A percentile compares a stretch with the other conserved stretches of the same genome.
These are phyloP conservation scores for Lactifluus subvellereus DNA, from an alignment of 768 basidiomycete genomes.

Conservation along the genomic window DNA sequence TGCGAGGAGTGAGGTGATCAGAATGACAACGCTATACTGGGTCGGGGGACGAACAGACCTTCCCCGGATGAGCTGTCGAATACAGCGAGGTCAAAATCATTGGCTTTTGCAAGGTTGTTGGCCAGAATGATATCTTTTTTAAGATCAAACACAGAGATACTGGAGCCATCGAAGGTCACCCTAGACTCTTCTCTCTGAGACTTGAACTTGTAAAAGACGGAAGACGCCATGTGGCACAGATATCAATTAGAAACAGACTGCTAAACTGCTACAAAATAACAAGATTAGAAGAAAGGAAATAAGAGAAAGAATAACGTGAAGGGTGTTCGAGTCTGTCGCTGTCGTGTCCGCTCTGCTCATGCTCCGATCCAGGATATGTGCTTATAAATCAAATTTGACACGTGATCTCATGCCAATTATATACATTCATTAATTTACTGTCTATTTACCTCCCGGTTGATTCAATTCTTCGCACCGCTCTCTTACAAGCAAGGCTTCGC, in stretches of 20 bases:
- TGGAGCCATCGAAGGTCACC: conserved; percentile 96
- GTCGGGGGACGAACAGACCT: conserved; percentile 44
- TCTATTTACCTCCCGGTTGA: too few relatives aligned
- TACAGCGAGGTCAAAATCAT: conserved; percentile 91
- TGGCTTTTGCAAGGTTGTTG: conserved; percentile 93
- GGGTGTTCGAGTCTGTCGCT: neutral
- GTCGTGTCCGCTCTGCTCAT: neutral
- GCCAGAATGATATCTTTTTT: conserved; percentile 97
- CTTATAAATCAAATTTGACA: neutral
- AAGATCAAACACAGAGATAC: conserved; percentile 97
- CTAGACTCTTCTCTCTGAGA: conserved; percentile 92
- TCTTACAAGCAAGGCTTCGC: neutral
- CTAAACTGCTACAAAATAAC: conserved; percentile 14
- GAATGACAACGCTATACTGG: neutral
- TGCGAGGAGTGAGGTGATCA: conserved; percentile 30
- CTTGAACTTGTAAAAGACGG: conserved; percentile 97
- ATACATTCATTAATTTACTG: neutral
- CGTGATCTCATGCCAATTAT: neutral
- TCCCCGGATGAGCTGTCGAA: conserved; percentile 83
- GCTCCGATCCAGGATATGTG: too few relatives aligned
- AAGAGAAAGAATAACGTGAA: neutral
- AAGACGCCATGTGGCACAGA: conserved; percentile 62
- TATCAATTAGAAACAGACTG: conserved; percentile 24
- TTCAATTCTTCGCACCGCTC: neutral
- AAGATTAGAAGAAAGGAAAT: conserved; percentile 5